Base-by-base conservation (phyloP, 1,139 yeast genomes). In the Wickerhamomyces sp. region DNA sequence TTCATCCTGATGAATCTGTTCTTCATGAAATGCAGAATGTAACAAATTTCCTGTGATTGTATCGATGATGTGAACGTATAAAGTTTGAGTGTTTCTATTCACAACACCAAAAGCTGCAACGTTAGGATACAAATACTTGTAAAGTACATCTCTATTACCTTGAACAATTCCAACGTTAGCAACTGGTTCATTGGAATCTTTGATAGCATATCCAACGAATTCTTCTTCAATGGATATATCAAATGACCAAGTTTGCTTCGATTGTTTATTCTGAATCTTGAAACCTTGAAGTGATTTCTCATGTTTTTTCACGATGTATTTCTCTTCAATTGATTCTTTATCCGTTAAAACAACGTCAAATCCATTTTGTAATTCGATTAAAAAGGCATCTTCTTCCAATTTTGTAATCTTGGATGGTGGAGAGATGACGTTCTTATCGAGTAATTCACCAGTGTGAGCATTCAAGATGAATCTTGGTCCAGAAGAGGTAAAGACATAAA, bases 81-180 rank as follows among this genome's bases (percentile, higher is more conserved):
- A 45, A 0, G 40, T 38, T 1, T 54, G 46, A 0, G 54, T 44
- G 1, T 41, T 47, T 3, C 54, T 52, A 38, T 71, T 61, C 28
- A 61, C 55, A 2, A 79, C 68, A 2, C 82, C 68, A 26, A 81
- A 62, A 0, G 84, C 72, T 3, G 81, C 64, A 16, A 76, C 44
- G 49, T 85, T 78, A 20, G 89, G 93, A 51, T 85, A 73, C 43
- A 89, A 64, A 56, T 85, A 89, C 59, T 89, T 91, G 71, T 89
- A 88, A 31, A 88, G 62, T 1, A 88, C 93, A 1, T 80, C 68
- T 51, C 87, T 72, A 49, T 84, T 79, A 16, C 82, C 80, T 26
- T 83, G 62, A 1, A 84, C 72, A 25, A 75, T 70, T 12, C 95
- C 96, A 33, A 81, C 59, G n/a, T 83, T 79, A 1, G 81, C 75